Evolutionary conservation across 2,329 filamentous ascomycete species (phyloP), one percentile per base, ranked within the genome.

Genomic region (Arthrobotrys conoides): DNA sequence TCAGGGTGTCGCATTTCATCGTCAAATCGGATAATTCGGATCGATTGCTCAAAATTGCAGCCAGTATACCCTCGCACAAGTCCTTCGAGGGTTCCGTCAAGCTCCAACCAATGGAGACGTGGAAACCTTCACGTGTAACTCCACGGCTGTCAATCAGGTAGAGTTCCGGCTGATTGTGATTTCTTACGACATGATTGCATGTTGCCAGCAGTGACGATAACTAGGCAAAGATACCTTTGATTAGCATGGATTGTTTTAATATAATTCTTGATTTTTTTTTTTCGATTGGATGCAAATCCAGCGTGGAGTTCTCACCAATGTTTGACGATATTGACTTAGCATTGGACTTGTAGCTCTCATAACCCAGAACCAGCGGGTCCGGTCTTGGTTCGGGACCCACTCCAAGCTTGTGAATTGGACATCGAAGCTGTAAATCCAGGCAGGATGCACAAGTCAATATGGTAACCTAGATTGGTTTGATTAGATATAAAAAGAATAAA

Each of bases 41-140:
- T 12, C 83, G 68, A 55, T 81, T 80, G 27, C 63, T 57, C 38
- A n/a, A 51, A 18, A 80, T 68, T 30, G 57, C 78, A 10, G 73
- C 63, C 48, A 57, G 81, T 0, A 86, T 88, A 27, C 82, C 82
- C 63, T 83, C 80, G 16, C 82, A 82, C 14, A 88, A 82, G 38
- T 87, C 86, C 2, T 85, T 75, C 5, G 84, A 86, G 0, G 89
- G 90, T 49, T 86, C 83, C 9, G 86, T 84, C 79, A 95, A 87
- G 0, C 89, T 91, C 96, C 95, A 98, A 0, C 91, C 96, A 71
- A 99, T 89, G 55, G 94, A 97, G 76, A 98, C 86, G 84, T 99
- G 96, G 83, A 97, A 97, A 22, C 88, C 89, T 61, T 87, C 84
- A 3, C 71, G 55, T 27, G 59, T 44, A 33, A 70, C 51, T 71